Conservation (phyloP, 2,329 filamentous ascomycete species). For the Paecilomyces sp. region DNA sequence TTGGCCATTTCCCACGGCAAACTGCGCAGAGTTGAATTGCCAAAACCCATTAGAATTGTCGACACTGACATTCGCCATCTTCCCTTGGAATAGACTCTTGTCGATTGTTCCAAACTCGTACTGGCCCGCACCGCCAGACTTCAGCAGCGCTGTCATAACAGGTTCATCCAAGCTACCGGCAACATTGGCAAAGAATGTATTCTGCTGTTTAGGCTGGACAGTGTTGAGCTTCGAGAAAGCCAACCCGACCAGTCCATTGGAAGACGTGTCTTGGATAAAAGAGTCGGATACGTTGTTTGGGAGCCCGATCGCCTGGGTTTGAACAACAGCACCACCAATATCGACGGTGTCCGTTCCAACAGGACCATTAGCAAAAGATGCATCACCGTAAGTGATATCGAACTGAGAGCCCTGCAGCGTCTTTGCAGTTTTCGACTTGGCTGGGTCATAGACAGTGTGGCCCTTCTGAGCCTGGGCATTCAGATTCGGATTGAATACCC, state of each 20-base stretch:
- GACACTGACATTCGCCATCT: conserved; percentile 55
- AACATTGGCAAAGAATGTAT: conserved; percentile 69
- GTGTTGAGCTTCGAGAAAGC: conserved; percentile 61
- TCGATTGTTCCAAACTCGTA: conserved; percentile 73
- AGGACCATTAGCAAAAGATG: conserved; percentile 53
- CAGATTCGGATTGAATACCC: conserved; percentile 62
- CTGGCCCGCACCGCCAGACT: conserved; percentile 51
- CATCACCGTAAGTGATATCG: conserved; percentile 62
- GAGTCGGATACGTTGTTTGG: conserved; percentile 52
- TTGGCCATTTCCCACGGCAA: conserved; percentile 44
- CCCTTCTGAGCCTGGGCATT: conserved; percentile 35
- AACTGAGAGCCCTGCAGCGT: conserved; percentile 47
- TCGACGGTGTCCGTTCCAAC: conserved; percentile 63
- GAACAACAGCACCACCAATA: conserved; percentile 58
- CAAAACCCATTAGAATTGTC: conserved; percentile 61
- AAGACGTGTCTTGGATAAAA: conserved; percentile 54
- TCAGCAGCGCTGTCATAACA: conserved; percentile 64
- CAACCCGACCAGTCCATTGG: conserved; percentile 63
- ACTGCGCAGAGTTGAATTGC: conserved; percentile 55
- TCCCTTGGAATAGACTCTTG: conserved; percentile 53
- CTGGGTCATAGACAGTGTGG: conserved; percentile 51
- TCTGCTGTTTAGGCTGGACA: conserved; percentile 54
- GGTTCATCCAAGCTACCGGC: conserved; percentile 54
- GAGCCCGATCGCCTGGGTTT: conserved; percentile 60
- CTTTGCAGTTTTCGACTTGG: conserved; percentile 46